phyloP scores from a whole-genome alignment of 495 filamentous ascomycete species.

The Penicillium psychrofluorescens region DNA sequence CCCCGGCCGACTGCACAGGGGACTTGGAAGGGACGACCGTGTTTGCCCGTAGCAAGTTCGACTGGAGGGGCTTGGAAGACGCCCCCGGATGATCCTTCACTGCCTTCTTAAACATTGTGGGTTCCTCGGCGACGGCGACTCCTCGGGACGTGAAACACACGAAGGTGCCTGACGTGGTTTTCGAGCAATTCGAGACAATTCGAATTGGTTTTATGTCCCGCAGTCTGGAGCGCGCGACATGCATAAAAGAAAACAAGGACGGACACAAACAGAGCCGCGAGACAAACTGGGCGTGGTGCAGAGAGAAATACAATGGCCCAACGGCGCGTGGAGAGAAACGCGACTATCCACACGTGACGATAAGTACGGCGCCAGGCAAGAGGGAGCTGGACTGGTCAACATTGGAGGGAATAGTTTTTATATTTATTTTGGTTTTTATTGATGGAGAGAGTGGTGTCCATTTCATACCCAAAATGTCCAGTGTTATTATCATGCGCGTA shows the following conservation, averaged over 20 bases:
- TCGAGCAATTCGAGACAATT: constrained; percentile 15
- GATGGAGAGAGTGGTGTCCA: no score
- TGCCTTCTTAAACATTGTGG: constrained; percentile 38
- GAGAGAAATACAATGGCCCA: constrained; percentile 1
- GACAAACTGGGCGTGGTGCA: no score
- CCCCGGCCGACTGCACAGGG: constrained; percentile 21
- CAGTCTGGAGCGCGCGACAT: constrained; percentile 12
- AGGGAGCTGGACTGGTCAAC: no score
- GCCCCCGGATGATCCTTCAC: constrained; percentile 32
- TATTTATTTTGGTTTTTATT: no score
- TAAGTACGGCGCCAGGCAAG: constrained; percentile 3
- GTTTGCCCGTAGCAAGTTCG: constrained; percentile 23
- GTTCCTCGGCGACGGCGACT: constrained; percentile 7
- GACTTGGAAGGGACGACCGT: constrained; percentile 11
- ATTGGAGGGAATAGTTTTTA: no score
- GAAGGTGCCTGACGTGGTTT: constrained; percentile 12
- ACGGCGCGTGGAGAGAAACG: constrained; percentile 12
- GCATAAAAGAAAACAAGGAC: constrained; percentile 27
- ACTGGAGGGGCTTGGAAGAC: constrained; percentile 29
- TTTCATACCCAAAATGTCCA: no score
- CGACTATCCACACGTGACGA: constrained; percentile 30
- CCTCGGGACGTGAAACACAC: constrained; percentile 18
- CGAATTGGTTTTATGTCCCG: constrained; percentile 12
- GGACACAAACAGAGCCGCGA: background rate
- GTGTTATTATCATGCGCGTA: no score